These are phyloP conservation scores for Ganoderma resinaceum DNA, from an alignment of 1,284 basidiomycete species.

Conservation along the genomic window DNA sequence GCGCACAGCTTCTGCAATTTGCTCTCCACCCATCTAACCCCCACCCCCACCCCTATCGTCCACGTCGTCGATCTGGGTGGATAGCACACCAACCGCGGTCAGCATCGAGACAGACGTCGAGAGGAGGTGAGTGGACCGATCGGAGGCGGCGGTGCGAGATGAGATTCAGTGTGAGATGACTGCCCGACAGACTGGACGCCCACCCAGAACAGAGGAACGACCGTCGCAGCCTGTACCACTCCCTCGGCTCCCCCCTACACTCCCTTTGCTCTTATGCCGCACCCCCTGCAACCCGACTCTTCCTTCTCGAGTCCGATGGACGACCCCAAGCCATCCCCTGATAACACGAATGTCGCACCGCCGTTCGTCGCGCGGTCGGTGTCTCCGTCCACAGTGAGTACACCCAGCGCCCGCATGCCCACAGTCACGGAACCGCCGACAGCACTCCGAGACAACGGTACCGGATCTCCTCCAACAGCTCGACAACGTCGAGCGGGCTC, in stretches of 20 bases:
- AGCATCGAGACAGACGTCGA: not conserved
- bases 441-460: slow-evolving; percentile 38
- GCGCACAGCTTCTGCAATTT: slow-evolving; percentile 5
- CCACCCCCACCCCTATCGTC: not conserved
- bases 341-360: not conserved
- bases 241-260: slow-evolving; percentile 32
- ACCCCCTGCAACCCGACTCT: slow-evolving; percentile 14
- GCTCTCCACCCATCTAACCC: not conserved
- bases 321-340: slow-evolving; percentile 8
- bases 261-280: slow-evolving; percentile 12
- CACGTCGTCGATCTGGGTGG: slow-evolving; percentile 1
- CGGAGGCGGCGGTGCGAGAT: slow-evolving; percentile 7
- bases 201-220: slow-evolving; percentile 33
- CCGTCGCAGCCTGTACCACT: slow-evolving; percentile 34
- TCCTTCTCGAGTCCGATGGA: slow-evolving; percentile 24
- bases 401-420: not conserved
- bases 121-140: slow-evolving; percentile 24
- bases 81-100: not conserved
- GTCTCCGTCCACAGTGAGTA: slow-evolving; percentile 8
- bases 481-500: slow-evolving; percentile 39
- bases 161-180: slow-evolving; percentile 31
- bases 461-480: slow-evolving; percentile 31
- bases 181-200: slow-evolving; percentile 34
- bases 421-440: slow-evolving; percentile 21
- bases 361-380: slow-evolving; percentile 10